Evolutionary conservation across 805 yeast genomes (phyloP).

Genomic region (Scheffersomyces stipitis): DNA sequence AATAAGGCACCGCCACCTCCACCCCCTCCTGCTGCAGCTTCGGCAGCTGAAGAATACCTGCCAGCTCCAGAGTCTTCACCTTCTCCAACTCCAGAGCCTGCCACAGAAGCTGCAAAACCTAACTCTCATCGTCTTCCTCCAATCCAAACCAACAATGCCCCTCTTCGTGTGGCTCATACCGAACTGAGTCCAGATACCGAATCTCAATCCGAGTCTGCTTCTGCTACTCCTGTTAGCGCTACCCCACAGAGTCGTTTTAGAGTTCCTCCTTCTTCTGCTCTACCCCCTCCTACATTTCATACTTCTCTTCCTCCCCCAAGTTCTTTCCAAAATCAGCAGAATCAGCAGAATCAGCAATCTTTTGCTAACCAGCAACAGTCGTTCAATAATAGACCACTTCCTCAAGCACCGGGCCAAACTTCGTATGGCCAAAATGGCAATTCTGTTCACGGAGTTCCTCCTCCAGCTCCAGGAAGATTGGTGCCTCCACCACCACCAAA

Average conservation of each 20-base stretch:
- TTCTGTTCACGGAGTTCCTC: slow-evolving; percentile 13
- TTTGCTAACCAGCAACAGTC: no score
- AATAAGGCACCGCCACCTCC: slow-evolving; percentile 44
- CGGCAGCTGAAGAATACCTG: slow-evolving; percentile 7
- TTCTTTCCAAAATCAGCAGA: no score
- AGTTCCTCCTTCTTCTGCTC: slow-evolving; percentile 1
- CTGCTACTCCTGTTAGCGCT: slow-evolving; percentile 11
- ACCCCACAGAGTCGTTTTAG: slow-evolving; percentile 12
- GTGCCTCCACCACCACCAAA: slow-evolving; percentile 14
- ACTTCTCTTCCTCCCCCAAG: slow-evolving; percentile 21
- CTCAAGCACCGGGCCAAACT: slow-evolving; percentile 5
- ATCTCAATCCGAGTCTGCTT: slow-evolving; percentile 4
- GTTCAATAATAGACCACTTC: slow-evolving; percentile 10
- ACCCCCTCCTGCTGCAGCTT: slow-evolving; percentile 26
- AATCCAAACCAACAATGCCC: no score
- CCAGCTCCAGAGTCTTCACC: slow-evolving; percentile 11
- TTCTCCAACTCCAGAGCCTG: slow-evolving; percentile 8
- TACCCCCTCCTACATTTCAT: slow-evolving; percentile 19
- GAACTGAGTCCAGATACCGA: no score
- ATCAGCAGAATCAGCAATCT: no score
- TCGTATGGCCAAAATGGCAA: no score
- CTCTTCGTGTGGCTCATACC: no score
- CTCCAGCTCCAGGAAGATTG: slow-evolving; percentile 4
- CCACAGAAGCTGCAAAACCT: slow-evolving; percentile 7
- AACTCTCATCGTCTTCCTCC: no score